These are phyloP conservation scores for Phialophora tarda DNA, from an alignment of 2,329 filamentous ascomycete species.

Conservation along the genomic window DNA sequence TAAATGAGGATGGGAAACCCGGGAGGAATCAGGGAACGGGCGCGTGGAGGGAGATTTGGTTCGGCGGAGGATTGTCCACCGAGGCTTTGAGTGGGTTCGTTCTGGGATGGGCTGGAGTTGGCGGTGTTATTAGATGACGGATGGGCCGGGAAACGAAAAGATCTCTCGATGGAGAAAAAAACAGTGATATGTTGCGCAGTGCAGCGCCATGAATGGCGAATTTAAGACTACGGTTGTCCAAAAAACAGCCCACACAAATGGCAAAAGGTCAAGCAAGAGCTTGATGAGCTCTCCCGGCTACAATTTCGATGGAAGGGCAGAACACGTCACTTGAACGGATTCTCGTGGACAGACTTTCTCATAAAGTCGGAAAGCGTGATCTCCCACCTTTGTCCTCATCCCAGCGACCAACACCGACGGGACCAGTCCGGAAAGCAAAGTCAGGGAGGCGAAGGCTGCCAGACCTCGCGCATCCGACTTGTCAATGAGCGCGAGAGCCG, in stretches of 20 bases:
- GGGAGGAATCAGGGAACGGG: slow-evolving; percentile 41
- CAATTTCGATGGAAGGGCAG: background rate
- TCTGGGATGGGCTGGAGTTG: slow-evolving; percentile 55
- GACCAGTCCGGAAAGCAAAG: no score
- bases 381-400: background rate
- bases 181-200: background rate
- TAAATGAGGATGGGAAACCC: slow-evolving; percentile 27
- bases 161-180: background rate
- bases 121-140: slow-evolving; percentile 53
- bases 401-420: background rate
- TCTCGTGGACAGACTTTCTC: background rate
- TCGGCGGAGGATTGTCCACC: slow-evolving; percentile 53
- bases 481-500: no score
- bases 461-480: no score
- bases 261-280: background rate
- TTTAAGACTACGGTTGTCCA: background rate
- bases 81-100: slow-evolving; percentile 57
- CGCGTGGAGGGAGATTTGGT: slow-evolving; percentile 56
- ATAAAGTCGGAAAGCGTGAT: background rate
- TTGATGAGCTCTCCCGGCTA: background rate
- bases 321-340: background rate
- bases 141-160: slow-evolving; percentile 19
- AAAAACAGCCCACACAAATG: background rate
- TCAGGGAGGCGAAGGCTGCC: no score
- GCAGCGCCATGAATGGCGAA: background rate